Evolutionary conservation across 169 alveolate genomes (phyloP).

Genomic region (Plasmodium fragile): DNA sequence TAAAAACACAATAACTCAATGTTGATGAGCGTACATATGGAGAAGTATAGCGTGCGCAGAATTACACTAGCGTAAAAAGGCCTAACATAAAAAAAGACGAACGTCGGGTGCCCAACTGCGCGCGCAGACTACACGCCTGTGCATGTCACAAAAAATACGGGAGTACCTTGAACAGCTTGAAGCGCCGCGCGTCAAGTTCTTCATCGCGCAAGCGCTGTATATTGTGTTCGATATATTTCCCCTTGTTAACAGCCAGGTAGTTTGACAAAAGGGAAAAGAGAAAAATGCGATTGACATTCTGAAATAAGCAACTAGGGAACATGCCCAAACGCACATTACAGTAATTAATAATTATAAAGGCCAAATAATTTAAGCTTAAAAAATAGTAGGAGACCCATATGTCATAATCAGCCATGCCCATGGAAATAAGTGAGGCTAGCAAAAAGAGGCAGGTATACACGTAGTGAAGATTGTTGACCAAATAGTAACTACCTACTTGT

Average conservation of each 20-base stretch:
- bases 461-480: slow-evolving; percentile 23
- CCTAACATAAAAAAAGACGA: background rate
- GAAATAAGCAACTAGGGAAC: slow-evolving; percentile 33
- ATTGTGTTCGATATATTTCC: slow-evolving; percentile 59
- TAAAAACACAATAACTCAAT: background rate
- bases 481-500: slow-evolving; percentile 58
- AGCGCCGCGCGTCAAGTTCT: background rate
- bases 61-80: background rate
- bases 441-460: slow-evolving; percentile 19
- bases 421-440: slow-evolving; percentile 23
- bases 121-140: background rate
- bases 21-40: background rate
- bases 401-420: slow-evolving; percentile 39
- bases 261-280: slow-evolving; percentile 43
- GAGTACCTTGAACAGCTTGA: slow-evolving; percentile 17
- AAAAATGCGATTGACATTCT: slow-evolving; percentile 24
- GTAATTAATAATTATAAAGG: slow-evolving; percentile 34
- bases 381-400: slow-evolving; percentile 62
- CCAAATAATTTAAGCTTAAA: slow-evolving; percentile 32
- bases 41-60: background rate
- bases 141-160: slow-evolving; percentile 31
- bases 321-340: slow-evolving; percentile 19
- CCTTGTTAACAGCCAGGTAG: slow-evolving; percentile 58
- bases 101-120: background rate
- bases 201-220: slow-evolving; percentile 29